These are phyloP conservation scores for Oemleria cerasiformis DNA, from an alignment of 306 rosid genomes.

Conservation along the genomic window DNA sequence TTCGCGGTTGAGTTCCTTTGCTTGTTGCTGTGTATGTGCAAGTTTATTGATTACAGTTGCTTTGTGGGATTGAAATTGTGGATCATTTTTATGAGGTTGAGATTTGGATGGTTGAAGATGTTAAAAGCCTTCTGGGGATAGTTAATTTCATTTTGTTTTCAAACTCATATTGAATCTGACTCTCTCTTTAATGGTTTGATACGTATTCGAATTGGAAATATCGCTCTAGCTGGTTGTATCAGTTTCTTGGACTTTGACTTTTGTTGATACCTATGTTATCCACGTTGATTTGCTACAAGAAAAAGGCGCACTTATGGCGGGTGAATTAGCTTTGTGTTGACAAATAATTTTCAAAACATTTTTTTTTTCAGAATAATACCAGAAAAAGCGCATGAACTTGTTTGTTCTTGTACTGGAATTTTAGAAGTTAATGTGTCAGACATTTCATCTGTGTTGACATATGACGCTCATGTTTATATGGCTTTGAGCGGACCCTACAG, in stretches of 20 bases:
- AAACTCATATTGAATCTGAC: not conserved
- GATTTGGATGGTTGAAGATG: not conserved
- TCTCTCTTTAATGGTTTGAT: not conserved
- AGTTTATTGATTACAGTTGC: constrained; percentile 15
- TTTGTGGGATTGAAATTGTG: constrained; percentile 13
- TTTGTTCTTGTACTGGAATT: not conserved
- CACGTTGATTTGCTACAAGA: not conserved
- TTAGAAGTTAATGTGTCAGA: not conserved
- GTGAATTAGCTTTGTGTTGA: constrained; percentile 1
- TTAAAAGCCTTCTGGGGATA: not conserved
- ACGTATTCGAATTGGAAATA: not conserved
- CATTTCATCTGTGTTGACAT: not conserved
- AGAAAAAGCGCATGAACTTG: not conserved
- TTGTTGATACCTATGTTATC: not conserved
- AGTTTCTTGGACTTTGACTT: not conserved
- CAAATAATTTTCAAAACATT: not conserved
- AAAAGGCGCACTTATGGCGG: not conserved
- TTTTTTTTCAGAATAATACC: too few relatives aligned
- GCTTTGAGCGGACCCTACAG: not conserved
- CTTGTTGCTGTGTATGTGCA: not conserved
- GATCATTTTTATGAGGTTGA: constrained; percentile 2
- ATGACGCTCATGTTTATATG: not conserved
- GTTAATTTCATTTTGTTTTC: constrained; percentile 2
- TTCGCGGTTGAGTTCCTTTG: not conserved
- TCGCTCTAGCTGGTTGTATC: not conserved